A percentile compares a stretch with the other conserved stretches of the same genome.
phyloP scores from a whole-genome alignment of 2,329 filamentous ascomycete genomes.

The Penicillium decumbens region DNA sequence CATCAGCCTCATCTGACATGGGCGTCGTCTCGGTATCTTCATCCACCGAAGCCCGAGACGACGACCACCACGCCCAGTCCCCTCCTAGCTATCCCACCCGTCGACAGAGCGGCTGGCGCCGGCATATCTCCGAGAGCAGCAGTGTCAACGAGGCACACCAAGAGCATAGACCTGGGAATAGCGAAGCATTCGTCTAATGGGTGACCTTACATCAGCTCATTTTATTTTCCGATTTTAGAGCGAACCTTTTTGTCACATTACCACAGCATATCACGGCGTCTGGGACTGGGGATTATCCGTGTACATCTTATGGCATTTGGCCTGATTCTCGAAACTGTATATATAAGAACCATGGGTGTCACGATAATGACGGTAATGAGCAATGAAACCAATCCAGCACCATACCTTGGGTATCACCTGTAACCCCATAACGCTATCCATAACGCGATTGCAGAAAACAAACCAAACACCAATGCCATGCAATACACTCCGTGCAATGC shows the following conservation, averaged over 20 bases:
- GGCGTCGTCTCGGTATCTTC: constrained; percentile 25
- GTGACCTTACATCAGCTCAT: neutral
- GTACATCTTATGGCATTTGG: neutral
- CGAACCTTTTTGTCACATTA: neutral
- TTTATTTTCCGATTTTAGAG: neutral
- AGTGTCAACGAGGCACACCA: constrained; percentile 9
- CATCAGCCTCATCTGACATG: constrained; percentile 19
- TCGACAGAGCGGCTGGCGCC: constrained; percentile 30
- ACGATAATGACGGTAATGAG: constrained; percentile 21
- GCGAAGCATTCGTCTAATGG: constrained; percentile 7
- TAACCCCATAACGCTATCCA: neutral
- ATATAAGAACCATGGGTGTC: constrained; percentile 6
- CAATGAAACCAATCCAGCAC: constrained; percentile 5
- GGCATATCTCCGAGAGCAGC: constrained; percentile 19
- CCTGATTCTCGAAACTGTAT: constrained; percentile 4
- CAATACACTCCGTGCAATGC: neutral
- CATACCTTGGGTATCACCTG: neutral
- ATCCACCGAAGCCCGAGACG: constrained; percentile 10
- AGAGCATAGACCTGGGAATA: neutral
- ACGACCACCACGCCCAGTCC: constrained; percentile 1
- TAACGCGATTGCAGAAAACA: neutral
- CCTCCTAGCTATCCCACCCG: constrained; percentile 6
- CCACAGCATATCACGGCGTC: constrained; percentile 3
- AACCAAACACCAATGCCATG: constrained; percentile 1
- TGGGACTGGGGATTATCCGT: neutral